phyloP scores from a whole-genome alignment of 108 stramenopile genomes.

The Pinguiococcus pyrenoidosus region DNA sequence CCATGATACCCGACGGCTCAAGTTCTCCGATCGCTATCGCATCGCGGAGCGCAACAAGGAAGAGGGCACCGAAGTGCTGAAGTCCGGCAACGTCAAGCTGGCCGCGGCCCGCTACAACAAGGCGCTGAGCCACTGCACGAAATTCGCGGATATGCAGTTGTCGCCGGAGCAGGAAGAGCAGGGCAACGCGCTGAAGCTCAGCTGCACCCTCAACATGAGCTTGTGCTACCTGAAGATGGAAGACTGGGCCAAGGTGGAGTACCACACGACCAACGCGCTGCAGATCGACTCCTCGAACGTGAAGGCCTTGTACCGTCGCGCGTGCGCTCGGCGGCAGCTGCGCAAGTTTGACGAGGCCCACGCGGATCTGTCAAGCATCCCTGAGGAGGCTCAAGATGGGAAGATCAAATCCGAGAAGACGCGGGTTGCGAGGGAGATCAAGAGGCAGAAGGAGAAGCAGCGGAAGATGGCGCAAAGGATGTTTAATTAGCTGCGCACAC shows the following conservation, averaged over 20 bases:
- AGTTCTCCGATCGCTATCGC: conserved; percentile 25
- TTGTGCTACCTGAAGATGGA: conserved; percentile 28
- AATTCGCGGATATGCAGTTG: conserved; percentile 22
- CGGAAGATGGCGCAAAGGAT: conserved; percentile 5
- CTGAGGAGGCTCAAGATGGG: neutral
- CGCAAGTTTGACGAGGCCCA: conserved; percentile 8
- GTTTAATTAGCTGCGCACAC: conserved; percentile 27
- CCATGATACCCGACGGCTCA: conserved; percentile 17
- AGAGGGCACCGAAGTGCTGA: conserved; percentile 28
- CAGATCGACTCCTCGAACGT: conserved; percentile 5
- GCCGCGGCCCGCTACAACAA: conserved; percentile 30
- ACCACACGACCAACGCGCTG: conserved; percentile 20
- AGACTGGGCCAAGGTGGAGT: conserved; percentile 24
- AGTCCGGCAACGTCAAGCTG: conserved; percentile 15
- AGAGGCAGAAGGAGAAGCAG: conserved; percentile 11
- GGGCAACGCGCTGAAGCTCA: conserved; percentile 15
- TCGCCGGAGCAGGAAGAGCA: conserved; percentile 8
- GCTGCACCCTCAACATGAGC: conserved; percentile 21
- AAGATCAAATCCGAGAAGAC: neutral
- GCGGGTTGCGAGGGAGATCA: conserved; percentile 1
- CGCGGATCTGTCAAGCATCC: conserved; percentile 5
- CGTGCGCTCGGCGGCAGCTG: conserved; percentile 5
- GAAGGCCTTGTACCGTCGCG: conserved; percentile 27
- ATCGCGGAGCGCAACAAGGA: conserved; percentile 32
- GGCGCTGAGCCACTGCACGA: conserved; percentile 23